These are phyloP conservation scores for Xylaria flabelliformis DNA, from an alignment of 495 filamentous ascomycete species.

Conservation along the genomic window DNA sequence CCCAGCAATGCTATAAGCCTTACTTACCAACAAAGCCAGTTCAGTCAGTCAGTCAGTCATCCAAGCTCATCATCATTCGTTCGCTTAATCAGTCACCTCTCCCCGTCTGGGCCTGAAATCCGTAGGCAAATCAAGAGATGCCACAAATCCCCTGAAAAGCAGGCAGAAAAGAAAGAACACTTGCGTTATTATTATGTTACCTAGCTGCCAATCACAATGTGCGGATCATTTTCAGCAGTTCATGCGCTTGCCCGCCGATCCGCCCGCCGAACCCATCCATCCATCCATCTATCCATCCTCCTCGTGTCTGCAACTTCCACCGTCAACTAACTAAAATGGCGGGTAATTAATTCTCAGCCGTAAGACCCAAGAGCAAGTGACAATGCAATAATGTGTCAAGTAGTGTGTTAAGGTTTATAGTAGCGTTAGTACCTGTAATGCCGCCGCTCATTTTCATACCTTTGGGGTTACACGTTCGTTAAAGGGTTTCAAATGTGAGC, in stretches of 20 bases:
- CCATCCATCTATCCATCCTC: not conserved
- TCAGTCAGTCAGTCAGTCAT: not conserved
- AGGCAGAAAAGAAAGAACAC: constrained; percentile 5
- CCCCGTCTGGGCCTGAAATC: constrained; percentile 1
- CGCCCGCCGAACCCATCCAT: not conserved
- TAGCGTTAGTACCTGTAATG: not conserved
- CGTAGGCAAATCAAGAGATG: constrained; percentile 11
- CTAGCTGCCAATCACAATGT: constrained; percentile 14
- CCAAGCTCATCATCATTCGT: constrained; percentile 4
- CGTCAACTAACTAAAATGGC: not conserved
- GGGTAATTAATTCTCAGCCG: not conserved
- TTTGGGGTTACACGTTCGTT: not conserved
- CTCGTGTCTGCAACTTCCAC: not conserved
- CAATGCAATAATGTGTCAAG: not conserved
- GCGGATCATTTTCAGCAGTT: constrained; percentile 3
- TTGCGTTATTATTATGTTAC: not conserved
- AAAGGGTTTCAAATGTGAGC: not conserved
- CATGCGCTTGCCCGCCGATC: constrained; percentile 8
- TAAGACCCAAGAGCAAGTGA: not conserved
- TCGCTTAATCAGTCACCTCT: constrained; percentile 6
- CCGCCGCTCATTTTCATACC: not conserved
- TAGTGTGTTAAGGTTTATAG: not conserved
- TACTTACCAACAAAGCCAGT: not conserved
- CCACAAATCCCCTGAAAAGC: not conserved
- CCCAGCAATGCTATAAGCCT: constrained; percentile 13